Percentiles rank a stretch among this genome's conserved stretches.
These are phyloP conservation scores for Globisporangium spinosum DNA, from an alignment of 352 stramenopile species.

Conservation along the genomic window DNA sequence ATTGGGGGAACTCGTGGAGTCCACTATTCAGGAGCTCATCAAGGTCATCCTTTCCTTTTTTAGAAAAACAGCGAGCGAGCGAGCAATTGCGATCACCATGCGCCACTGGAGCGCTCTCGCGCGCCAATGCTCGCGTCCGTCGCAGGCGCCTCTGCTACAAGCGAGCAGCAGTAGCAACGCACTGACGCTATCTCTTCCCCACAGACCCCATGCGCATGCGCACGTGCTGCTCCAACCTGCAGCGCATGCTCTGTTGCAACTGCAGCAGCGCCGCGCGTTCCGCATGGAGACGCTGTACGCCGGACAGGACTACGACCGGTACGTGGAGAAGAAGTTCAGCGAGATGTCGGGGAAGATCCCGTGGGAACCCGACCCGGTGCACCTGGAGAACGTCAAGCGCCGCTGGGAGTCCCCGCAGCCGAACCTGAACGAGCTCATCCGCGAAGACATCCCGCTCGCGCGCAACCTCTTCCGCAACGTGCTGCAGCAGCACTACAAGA, in stretches of 20 bases:
- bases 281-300: conserved; percentile 62
- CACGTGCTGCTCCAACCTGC: not conserved
- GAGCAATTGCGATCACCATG: not conserved
- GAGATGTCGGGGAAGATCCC: conserved; percentile 70
- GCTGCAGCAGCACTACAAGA: conserved; percentile 70
- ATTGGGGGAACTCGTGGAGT: not conserved
- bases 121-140: not conserved
- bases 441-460: conserved; percentile 66
- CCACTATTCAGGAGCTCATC: not conserved
- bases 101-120: conserved; percentile 11
- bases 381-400: conserved; percentile 53
- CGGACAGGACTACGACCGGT: conserved; percentile 57
- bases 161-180: not conserved
- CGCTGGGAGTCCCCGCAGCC: conserved; percentile 54
- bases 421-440: conserved; percentile 80
- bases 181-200: not conserved
- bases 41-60: not conserved
- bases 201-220: not conserved
- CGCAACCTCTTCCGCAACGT: conserved; percentile 77
- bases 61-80: not conserved
- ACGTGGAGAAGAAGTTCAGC: conserved; percentile 77
- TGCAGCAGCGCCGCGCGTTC: conserved; percentile 15
- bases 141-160: not conserved
- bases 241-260: not conserved
- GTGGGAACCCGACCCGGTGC: conserved; percentile 66